These are phyloP conservation scores for Argentina anserina DNA, from an alignment of 306 rosid genomes.

Conservation along the genomic window DNA sequence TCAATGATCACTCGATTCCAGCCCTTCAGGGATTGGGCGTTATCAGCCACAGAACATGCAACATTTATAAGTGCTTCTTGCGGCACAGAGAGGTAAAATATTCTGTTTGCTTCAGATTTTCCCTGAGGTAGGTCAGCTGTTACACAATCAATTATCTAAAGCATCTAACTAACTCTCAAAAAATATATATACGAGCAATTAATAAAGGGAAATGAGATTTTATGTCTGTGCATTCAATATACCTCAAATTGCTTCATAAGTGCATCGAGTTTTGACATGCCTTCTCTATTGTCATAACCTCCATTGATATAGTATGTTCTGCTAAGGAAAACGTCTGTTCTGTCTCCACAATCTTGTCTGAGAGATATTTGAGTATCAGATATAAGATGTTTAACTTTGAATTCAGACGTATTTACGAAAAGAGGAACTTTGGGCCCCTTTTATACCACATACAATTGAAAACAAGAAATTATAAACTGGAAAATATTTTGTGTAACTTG, in stretches of 20 bases:
- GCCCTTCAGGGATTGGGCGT: conserved; percentile 77
- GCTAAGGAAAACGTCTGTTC: conserved; percentile 65
- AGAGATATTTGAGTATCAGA: conserved; percentile 24
- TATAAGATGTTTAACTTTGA: conserved; percentile 12
- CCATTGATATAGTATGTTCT: conserved; percentile 75
- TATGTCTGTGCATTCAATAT: not conserved
- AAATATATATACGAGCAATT: conserved; percentile 11
- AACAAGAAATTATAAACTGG: not conserved
- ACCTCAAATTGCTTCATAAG: conserved; percentile 89
- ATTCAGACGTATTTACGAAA: conserved; percentile 13
- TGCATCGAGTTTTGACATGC: conserved; percentile 68
- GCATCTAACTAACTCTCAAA: conserved; percentile 24
- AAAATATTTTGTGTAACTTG: not conserved
- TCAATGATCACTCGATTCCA: conserved; percentile 92
- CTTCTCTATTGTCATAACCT: conserved; percentile 62
- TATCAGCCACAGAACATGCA: conserved; percentile 59
- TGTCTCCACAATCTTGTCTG: conserved; percentile 77
- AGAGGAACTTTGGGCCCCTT: conserved; percentile 11
- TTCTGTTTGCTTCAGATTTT: conserved; percentile 64
- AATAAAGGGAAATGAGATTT: conserved; percentile 3
- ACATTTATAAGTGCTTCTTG: conserved; percentile 89
- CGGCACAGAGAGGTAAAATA: conserved; percentile 92
- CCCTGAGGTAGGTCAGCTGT: conserved; percentile 68
- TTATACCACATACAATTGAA: not conserved
- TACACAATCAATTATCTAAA: conserved; percentile 37